Evolutionary conservation across 805 yeast genomes (phyloP).

Genomic region (Pichia eremophila): DNA sequence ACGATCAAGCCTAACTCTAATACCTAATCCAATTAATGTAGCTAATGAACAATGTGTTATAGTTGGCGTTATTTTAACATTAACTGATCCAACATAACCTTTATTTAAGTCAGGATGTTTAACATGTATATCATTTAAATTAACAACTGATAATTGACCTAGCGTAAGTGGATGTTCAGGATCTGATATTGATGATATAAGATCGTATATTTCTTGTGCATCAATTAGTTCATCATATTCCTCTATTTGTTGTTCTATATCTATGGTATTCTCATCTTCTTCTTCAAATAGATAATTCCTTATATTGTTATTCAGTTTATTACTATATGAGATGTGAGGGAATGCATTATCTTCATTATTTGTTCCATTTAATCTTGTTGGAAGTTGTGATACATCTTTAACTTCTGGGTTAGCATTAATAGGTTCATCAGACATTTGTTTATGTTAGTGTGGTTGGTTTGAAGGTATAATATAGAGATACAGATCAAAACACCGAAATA

Average conservation of each 20-base stretch:
- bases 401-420: slow-evolving; percentile 90
- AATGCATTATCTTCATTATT: neutral
- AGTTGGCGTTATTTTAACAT: slow-evolving; percentile 88
- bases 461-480: too few species aligned
- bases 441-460: neutral
- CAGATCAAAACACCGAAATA: too few species aligned
- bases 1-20: slow-evolving; percentile 83
- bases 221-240: slow-evolving; percentile 57
- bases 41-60: slow-evolving; percentile 97
- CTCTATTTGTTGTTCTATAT: neutral
- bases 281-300: slow-evolving; percentile 1
- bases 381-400: slow-evolving; percentile 64
- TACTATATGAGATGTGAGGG: neutral
- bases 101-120: slow-evolving; percentile 42
- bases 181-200: slow-evolving; percentile 80
- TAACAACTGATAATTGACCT: slow-evolving; percentile 92
- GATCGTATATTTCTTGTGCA: slow-evolving; percentile 80
- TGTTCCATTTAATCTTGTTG: slow-evolving; percentile 39
- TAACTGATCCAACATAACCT: slow-evolving; percentile 56
- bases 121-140: slow-evolving; percentile 69
- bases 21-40: slow-evolving; percentile 89
- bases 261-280: neutral
- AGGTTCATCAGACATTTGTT: slow-evolving; percentile 36
- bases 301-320: neutral
- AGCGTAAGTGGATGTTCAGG: slow-evolving; percentile 96